A percentile compares a stretch with the other conserved stretches of the same genome.
Evolutionary conservation across 352 stramenopile genomes (phyloP).

Genomic region (Globisporangium ultimum): DNA sequence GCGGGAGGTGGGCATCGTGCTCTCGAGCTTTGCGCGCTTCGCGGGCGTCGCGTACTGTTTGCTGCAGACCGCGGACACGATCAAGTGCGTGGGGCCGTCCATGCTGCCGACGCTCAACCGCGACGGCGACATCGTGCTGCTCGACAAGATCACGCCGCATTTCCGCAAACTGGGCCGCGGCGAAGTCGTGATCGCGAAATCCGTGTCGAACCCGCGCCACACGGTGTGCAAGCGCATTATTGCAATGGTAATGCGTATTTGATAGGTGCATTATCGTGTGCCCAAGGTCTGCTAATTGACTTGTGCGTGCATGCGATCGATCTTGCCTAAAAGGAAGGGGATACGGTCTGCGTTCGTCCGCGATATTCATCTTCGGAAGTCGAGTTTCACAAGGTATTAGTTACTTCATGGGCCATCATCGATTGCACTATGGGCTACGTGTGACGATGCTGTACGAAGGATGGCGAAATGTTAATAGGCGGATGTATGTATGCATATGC

Average conservation of each 20-base stretch:
- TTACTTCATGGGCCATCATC: no score
- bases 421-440: no score
- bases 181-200: constrained; percentile 89
- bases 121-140: constrained; percentile 86
- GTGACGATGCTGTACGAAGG: no score
- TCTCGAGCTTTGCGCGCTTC: constrained; percentile 77
- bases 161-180: constrained; percentile 62
- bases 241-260: constrained; percentile 29
- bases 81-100: constrained; percentile 86
- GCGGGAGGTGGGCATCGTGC: constrained; percentile 40
- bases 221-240: constrained; percentile 91
- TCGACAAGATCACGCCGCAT: constrained; percentile 84
- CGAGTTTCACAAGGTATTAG: constrained; percentile 64
- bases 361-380: constrained; percentile 70
- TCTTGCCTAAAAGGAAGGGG: constrained; percentile 42
- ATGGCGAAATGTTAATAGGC: neutral
- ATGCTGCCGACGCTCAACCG: constrained; percentile 91
- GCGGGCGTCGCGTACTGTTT: constrained; percentile 68
- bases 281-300: neutral
- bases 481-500: neutral
- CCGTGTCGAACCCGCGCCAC: constrained; percentile 76
- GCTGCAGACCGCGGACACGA: constrained; percentile 66
- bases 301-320: neutral
- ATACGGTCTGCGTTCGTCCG: constrained; percentile 71
- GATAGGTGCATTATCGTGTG: neutral